Base-by-base conservation (phyloP, 257 asterid genomes). In the Osmanthus fragrans region DNA sequence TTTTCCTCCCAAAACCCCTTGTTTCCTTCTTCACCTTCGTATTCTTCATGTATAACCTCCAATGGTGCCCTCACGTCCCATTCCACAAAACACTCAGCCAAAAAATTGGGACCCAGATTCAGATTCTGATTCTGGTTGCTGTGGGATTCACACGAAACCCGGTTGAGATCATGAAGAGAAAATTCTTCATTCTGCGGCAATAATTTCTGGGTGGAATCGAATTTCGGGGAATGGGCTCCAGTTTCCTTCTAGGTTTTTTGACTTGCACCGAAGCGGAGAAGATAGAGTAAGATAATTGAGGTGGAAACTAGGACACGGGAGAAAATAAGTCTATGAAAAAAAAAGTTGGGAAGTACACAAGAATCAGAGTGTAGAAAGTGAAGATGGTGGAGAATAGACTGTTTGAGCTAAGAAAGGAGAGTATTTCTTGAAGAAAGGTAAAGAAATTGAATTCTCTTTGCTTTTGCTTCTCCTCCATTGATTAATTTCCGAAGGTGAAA, bases 41-140 rank as follows among this genome's bases (percentile, higher is more conserved):
- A 73, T n/a, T 81, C 96, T 75, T 94, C 97, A 85, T 91, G 76
- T 76, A 95, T 93, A 9, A 91, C 94, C 86, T 91, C 99, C 81
- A 93, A 73, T 18, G 98, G 97, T 73, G 99, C 98, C 45, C n/a
- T n/a, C n/a, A n/a, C n/a, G n/a, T n/a, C n/a, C n/a, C n/a, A n/a
- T n/a, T n/a, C n/a, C n/a, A n/a, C 86, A 33, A 93, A 91, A 0
- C 85, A 79, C 1, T 84, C 86, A 51, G 73, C 72, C 42, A 74
- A 39, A 23, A 77, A 4, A 19, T 7, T 33, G n/a, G 60, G 42
- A n/a, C n/a, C n/a, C n/a, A n/a, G n/a, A n/a, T n/a, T n/a, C n/a
- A n/a, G n/a, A n/a, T n/a, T n/a, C n/a, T n/a, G n/a, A n/a, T n/a
- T n/a, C n/a, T n/a, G n/a, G n/a, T n/a, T n/a, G n/a, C n/a, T n/a